These are phyloP conservation scores for Trypanosoma boissoni DNA, from an alignment of 208 protist species.

Conservation along the genomic window DNA sequence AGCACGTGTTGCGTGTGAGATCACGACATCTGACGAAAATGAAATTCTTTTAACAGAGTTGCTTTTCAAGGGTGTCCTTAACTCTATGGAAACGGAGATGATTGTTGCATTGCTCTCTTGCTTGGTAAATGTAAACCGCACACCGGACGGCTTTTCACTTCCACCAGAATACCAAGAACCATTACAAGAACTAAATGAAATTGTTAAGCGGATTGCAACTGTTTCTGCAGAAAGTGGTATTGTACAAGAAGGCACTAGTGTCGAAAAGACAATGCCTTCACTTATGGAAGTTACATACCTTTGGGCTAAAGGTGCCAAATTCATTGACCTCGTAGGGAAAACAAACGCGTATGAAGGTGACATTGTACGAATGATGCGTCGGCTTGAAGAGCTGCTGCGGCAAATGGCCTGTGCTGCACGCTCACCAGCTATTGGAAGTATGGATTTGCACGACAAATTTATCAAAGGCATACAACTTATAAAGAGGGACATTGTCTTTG, in stretches of 20 bases:
- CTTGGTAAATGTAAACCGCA: slow-evolving; percentile 96
- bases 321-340: slow-evolving; percentile 96
- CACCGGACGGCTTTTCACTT: slow-evolving; percentile 84
- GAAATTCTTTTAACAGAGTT: slow-evolving; percentile 98
- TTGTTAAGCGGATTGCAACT: slow-evolving; percentile 90
- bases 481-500: slow-evolving; percentile 99
- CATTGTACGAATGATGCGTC: slow-evolving; percentile 97
- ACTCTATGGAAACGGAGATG: slow-evolving; percentile 95
- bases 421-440: slow-evolving; percentile 96
- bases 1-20: slow-evolving; percentile 97
- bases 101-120: slow-evolving; percentile 94
- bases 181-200: slow-evolving; percentile 87
- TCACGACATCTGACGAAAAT: slow-evolving; percentile 97
- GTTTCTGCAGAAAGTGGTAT: slow-evolving; percentile 93
- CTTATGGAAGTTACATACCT: slow-evolving; percentile 96
- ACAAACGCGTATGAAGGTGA: slow-evolving; percentile 98
- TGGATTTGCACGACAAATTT: slow-evolving; percentile 98
- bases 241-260: slow-evolving; percentile 89
- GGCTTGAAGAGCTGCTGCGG: slow-evolving; percentile 98
- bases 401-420: slow-evolving; percentile 97
- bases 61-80: slow-evolving; percentile 98
- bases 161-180: slow-evolving; percentile 87
- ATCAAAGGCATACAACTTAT: slow-evolving; percentile 94
- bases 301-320: slow-evolving; percentile 97
- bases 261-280: slow-evolving; percentile 94